Base-by-base conservation (phyloP, 2,329 filamentous ascomycete species). In the Boeremia exigua region DNA sequence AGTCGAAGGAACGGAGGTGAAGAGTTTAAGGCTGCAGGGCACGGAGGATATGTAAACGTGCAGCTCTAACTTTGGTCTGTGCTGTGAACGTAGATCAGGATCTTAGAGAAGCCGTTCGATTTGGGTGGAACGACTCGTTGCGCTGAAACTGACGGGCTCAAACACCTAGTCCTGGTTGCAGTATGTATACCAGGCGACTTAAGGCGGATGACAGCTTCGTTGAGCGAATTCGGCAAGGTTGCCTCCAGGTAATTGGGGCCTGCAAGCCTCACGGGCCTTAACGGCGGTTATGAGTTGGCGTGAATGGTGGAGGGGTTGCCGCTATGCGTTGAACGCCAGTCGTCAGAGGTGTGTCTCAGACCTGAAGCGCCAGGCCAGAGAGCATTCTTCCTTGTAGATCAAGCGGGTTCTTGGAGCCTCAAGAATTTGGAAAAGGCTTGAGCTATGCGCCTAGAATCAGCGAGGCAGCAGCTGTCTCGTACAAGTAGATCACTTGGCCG, bases 261-360 rank as follows among this genome's bases (percentile, higher is more conserved):
- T 34, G 14, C 17, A 56, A 69, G 64, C 56, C 63, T 64, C 43
- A 54, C 61, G 59, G 51, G 58, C 62, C 47, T 59, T 54, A 52
- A 54, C 54, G 48, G 56, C 29, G 57, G 45, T 53, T 56, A 52
- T 63, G 48, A 58, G 48, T 57, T 57, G 54, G 54, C 45, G 62
- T 65, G 60, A 40, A 19, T 39, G 48, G 19, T 33, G 48, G 48
- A 45, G 40, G 63, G 60, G 65, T 53, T 60, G 48, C 58, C 56
- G 59, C 65, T 66, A 73, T 72, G 70, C 68, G 60, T 53, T 61
- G 60, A 56, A 63, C 64, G 65, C 62, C 66, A 62, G 64, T 56
- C 70, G 73, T 75, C 61, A 69, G 71, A 75, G 66, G 67, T 69
- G 64, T 67, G 73, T 75, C 70, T 75, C 73, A 75, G 68, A 71